phyloP scores from a whole-genome alignment of 2,329 filamentous ascomycete genomes.

The Xylaria sp. region DNA sequence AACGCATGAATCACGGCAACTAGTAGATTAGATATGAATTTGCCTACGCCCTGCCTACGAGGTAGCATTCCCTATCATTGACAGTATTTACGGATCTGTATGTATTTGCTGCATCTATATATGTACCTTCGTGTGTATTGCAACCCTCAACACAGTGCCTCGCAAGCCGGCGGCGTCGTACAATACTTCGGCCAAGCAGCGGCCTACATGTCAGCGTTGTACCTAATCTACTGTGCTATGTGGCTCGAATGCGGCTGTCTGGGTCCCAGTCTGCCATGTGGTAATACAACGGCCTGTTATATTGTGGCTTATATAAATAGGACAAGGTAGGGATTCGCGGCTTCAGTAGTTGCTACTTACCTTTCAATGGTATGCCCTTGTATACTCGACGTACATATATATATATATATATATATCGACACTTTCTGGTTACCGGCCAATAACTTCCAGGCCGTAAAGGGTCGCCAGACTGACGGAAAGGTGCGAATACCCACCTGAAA shows the following conservation, averaged over 20 bases:
- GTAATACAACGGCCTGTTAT: constrained; percentile 28
- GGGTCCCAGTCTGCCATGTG: constrained; percentile 23
- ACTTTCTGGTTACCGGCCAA: too few species aligned
- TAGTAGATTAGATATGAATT: constrained; percentile 14
- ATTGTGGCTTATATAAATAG: constrained; percentile 25
- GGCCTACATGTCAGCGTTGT: background rate
- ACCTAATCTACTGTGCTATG: background rate
- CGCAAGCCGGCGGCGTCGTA: too few species aligned
- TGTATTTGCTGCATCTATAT: too few species aligned
- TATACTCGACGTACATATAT: background rate
- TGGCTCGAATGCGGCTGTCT: constrained; percentile 27
- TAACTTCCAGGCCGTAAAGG: too few species aligned
- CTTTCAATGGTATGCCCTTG: background rate
- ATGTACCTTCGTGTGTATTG: too few species aligned
- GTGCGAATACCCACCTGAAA: too few species aligned
- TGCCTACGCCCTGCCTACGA: background rate
- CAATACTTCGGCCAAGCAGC: background rate
- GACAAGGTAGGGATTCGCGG: background rate
- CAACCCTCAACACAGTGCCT: background rate
- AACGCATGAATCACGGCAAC: constrained; percentile 28
- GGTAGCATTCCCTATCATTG: constrained; percentile 3
- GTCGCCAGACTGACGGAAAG: too few species aligned
- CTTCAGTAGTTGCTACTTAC: constrained; percentile 6
- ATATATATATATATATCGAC: background rate
- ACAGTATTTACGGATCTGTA: constrained; percentile 3